Base-by-base conservation (phyloP, 202 grass and related monocot genomes). In the Alloteropsis angusta region DNA sequence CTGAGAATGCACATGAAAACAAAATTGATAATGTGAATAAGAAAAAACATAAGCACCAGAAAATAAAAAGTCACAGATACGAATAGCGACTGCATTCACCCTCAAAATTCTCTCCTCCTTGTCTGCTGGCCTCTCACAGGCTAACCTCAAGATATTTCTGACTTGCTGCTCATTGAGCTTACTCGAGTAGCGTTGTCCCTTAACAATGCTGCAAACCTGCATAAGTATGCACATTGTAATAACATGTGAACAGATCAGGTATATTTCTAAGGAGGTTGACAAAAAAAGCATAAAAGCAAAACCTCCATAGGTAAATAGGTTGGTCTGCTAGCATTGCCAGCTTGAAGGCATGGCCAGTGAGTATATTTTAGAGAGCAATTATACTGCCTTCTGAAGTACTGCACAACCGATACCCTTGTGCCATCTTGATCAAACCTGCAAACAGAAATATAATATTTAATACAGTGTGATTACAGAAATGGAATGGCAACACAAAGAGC, bases 231-330 rank as follows among this genome's bases (percentile, higher is more conserved):
- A 46, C 19, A 43, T 9, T 21, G 38, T 37, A 69, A 47, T 66
- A 50, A 21, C 21, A 49, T 62, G 56, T 58, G 3, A 55, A 78
- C 36, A 65, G 0, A 54, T 18, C 18, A 55, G 3, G 47, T 12
- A 65, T 53, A 39, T 53, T 0, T 50, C 8, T 3, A 39, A 25
- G n/a, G 36, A 65, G 13, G 34, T 6, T 66, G 62, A 52, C 9
- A 37, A 32, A 14, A n/a, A 44, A 18, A 17, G 4, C 9, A 48
- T 9, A 19, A 67, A 26, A 72, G 45, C 8, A 9, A 43, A 47
- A 93, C 91, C 91, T 97, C 94, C 42, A 97, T 88, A 39, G 94
- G 94, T 38, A 97, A 74, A 82, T 88, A 93, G 3, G 25, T 85
- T 1, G 87, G 84, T 61, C 26, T 90, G 26, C 11, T 88, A 57